Conservation (phyloP, 345 rosid genomes). For the Rhizophora apiculata region DNA sequence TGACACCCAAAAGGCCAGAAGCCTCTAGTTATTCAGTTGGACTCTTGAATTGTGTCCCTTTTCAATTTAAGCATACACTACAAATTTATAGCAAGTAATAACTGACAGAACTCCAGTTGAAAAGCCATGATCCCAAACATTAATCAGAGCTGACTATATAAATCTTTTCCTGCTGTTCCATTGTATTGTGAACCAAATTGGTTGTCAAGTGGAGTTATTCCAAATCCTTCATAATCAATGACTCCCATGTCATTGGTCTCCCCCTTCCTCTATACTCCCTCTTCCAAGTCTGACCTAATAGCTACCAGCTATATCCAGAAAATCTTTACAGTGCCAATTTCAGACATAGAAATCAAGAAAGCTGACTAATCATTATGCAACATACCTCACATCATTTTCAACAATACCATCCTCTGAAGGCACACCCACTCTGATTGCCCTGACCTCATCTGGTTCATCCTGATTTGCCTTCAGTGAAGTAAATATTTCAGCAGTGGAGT, state of each 20-base stretch:
- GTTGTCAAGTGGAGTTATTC: no score
- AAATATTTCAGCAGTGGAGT: slow-evolving; percentile 94
- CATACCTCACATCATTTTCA: slow-evolving; percentile 85
- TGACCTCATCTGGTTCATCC: slow-evolving; percentile 82
- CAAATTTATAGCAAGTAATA: no score
- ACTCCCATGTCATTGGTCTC: no score
- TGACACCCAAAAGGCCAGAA: background rate
- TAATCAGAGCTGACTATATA: no score
- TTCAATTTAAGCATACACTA: background rate
- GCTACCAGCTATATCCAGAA: background rate
- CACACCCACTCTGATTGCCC: slow-evolving; percentile 85
- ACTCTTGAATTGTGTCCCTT: background rate
- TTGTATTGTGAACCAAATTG: no score
- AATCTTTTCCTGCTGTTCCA: no score
- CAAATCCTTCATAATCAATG: no score
- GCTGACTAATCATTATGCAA: background rate
- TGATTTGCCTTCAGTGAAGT: slow-evolving; percentile 82
- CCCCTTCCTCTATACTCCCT: no score
- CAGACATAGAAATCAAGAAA: background rate
- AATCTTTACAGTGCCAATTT: background rate
- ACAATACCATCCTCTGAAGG: slow-evolving; percentile 90
- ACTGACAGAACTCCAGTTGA: no score
- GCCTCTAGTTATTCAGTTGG: background rate
- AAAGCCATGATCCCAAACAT: no score
- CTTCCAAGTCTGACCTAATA: background rate